A percentile compares a stretch with the other conserved stretches of the same genome.
These are phyloP conservation scores for Brassica napus DNA, from an alignment of 345 rosid species.

Conservation along the genomic window DNA sequence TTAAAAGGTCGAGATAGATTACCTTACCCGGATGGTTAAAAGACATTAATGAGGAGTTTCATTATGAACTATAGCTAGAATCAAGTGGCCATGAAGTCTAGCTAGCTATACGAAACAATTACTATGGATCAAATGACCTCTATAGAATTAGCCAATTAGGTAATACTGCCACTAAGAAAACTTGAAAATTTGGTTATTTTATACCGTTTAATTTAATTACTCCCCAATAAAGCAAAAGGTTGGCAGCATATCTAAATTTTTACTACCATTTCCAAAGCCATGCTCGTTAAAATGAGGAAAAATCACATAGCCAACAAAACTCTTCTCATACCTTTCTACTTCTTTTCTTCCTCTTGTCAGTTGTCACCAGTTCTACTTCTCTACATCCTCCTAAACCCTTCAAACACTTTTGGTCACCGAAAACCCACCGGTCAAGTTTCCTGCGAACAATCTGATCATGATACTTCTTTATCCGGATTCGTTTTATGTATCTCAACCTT, in stretches of 20 bases:
- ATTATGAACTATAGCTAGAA: background rate
- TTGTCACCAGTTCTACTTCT: background rate
- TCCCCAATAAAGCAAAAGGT: background rate
- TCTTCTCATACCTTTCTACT: background rate
- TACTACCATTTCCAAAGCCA: background rate
- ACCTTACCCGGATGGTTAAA: background rate
- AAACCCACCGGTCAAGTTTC: background rate
- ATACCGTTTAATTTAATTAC: background rate
- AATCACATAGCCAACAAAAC: background rate
- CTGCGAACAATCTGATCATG: background rate
- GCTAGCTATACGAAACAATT: background rate
- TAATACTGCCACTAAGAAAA: background rate
- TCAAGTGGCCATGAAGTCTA: slow-evolving; percentile 8
- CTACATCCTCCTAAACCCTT: background rate
- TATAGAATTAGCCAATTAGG: too few relatives aligned
- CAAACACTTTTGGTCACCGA: background rate
- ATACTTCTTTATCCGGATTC: background rate
- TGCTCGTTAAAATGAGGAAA: background rate
- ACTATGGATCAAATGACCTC: background rate
- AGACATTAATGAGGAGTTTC: background rate
- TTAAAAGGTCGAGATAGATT: background rate
- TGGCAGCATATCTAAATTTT: background rate
- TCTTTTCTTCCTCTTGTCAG: too few relatives aligned
- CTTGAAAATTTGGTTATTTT: background rate
- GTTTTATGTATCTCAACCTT: background rate